These are phyloP conservation scores for Leersia perrieri DNA, from an alignment of 176 grass and related monocot species.

Conservation along the genomic window DNA sequence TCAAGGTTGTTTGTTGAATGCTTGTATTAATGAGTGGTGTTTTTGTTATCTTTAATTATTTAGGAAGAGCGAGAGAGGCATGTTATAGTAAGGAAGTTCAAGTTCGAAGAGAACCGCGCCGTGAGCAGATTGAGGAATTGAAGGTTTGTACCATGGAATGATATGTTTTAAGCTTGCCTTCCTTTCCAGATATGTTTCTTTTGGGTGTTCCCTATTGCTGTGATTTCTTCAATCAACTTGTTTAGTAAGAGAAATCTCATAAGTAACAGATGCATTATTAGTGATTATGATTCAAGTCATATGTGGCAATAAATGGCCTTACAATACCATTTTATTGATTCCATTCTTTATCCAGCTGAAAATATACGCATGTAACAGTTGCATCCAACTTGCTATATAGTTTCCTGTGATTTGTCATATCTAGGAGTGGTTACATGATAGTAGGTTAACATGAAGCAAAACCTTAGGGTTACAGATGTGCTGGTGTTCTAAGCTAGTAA, in stretches of 20 bases:
- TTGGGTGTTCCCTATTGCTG: not conserved
- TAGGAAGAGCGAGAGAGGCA: conserved; percentile 93
- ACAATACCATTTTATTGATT: not conserved
- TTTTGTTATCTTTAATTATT: conserved; percentile 37
- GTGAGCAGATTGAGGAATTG: conserved; percentile 93
- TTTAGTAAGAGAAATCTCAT: not conserved
- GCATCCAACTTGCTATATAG: not conserved
- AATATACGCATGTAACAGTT: not conserved
- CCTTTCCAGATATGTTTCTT: conserved; percentile 14
- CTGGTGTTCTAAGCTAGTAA: not conserved
- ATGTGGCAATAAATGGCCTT: conserved; percentile 1
- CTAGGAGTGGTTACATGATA: not conserved
- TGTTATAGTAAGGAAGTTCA: conserved; percentile 78
- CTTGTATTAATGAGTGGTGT: conserved; percentile 25
- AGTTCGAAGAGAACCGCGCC: conserved; percentile 95
- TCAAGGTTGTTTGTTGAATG: not conserved
- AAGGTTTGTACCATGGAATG: conserved; percentile 55
- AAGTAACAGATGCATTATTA: not conserved
- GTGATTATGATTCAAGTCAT: not conserved
- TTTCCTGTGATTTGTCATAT: not conserved
- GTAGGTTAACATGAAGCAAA: not conserved
- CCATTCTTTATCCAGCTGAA: not conserved
- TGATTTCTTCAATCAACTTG: no score
- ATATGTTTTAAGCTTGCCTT: no score
- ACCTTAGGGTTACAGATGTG: not conserved